Conservation (phyloP, 768 basidiomycete species). For the Lactarius sanguifluus region DNA sequence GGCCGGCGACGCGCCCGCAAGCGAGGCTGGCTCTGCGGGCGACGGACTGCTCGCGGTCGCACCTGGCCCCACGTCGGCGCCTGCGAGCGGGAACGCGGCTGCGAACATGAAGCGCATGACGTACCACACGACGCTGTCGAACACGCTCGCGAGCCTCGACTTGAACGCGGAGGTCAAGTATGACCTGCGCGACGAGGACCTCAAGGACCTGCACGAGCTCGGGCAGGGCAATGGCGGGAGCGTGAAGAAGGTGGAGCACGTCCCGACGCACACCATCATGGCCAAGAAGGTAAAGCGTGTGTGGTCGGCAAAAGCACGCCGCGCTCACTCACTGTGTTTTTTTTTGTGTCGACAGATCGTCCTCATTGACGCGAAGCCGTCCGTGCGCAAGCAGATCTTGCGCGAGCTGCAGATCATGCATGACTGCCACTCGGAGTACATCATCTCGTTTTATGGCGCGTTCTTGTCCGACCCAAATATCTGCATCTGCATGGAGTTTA, state of each 20-base stretch:
- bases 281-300: constrained; percentile 79
- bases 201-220: constrained; percentile 87
- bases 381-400: constrained; percentile 95
- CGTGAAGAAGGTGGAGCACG: constrained; percentile 93
- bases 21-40: constrained; percentile 36
- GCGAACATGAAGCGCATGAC: constrained; percentile 61
- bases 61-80: constrained; percentile 50
- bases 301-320: constrained; percentile 31
- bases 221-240: constrained; percentile 98
- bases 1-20: constrained; percentile 38
- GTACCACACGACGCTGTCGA: constrained; percentile 77
- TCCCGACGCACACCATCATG: constrained; percentile 90
- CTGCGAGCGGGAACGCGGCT: constrained; percentile 48
- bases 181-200: constrained; percentile 84
- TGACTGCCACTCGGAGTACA: constrained; percentile 89
- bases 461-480: constrained; percentile 97
- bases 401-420: constrained; percentile 99
- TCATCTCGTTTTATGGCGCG: constrained; percentile 96
- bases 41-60: constrained; percentile 50
- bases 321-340: not conserved
- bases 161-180: constrained; percentile 83
- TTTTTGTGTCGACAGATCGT: constrained; percentile 65
- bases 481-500: constrained; percentile 97
- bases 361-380: constrained; percentile 93
- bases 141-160: constrained; percentile 83